Conservation (phyloP, 2,329 filamentous ascomycete species). For the Aspergillus carbonarius region DNA sequence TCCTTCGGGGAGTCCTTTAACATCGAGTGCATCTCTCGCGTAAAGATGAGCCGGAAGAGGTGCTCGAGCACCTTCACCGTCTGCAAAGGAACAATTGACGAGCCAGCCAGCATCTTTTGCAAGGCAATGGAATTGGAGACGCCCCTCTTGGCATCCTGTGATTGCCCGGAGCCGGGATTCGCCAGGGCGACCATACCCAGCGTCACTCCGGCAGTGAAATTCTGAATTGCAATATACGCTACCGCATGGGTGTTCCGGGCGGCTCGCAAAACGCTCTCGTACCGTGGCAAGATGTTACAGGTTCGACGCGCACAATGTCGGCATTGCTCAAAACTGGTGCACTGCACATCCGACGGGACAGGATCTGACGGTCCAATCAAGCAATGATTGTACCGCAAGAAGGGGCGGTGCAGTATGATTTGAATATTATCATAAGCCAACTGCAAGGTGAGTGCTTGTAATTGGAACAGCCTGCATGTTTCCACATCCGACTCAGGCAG, state of each 20-base stretch:
- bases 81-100: not conserved
- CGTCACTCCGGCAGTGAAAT: not conserved
- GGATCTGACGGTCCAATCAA: not conserved
- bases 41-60: slow-evolving; percentile 24
- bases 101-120: not conserved
- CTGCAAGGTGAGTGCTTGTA: not conserved
- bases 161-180: not conserved
- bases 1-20: not conserved
- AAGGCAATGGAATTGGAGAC: not conserved
- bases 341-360: not conserved
- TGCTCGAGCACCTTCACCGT: not conserved
- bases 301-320: not conserved
- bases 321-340: not conserved
- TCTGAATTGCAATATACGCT: not conserved
- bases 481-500: not conserved
- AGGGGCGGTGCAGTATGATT: not conserved
- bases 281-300: not conserved
- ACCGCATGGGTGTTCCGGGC: not conserved
- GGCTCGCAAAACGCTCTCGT: not conserved
- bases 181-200: not conserved
- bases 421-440: not conserved
- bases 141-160: slow-evolving; percentile 43
- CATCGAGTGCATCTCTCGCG: not conserved
- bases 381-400: not conserved
- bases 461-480: not conserved